phyloP scores from a whole-genome alignment of 2,329 filamentous ascomycete genomes.

The Nothopassalora personata region DNA sequence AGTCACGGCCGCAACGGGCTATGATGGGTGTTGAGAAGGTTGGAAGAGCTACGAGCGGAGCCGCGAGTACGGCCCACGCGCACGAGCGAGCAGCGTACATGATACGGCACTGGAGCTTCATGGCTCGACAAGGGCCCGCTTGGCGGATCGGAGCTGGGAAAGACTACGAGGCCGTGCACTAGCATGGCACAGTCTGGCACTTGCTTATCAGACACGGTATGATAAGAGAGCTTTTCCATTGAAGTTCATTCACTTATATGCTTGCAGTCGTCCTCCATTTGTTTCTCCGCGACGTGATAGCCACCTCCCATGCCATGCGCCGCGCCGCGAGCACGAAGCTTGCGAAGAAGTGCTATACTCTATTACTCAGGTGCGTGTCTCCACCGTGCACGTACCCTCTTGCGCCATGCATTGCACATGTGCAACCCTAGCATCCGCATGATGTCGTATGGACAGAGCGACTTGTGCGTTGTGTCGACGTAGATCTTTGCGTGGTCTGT shows the following conservation, averaged over 20 bases:
- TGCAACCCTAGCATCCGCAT: too few relatives aligned
- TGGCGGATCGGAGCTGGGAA: neutral
- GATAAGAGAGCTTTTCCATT: neutral
- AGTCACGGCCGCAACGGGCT: too few relatives aligned
- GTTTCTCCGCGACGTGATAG: neutral
- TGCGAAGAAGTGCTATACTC: constrained; percentile 11
- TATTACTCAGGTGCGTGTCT: constrained; percentile 15
- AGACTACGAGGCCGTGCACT: neutral
- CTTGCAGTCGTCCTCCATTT: neutral
- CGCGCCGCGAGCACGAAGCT: constrained; percentile 11
- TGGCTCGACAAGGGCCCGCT: neutral
- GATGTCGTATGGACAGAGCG: too few relatives aligned
- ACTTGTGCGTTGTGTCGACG: too few relatives aligned
- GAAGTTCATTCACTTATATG: neutral
- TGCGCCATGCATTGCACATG: constrained; percentile 1
- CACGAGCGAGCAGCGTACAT: too few relatives aligned
- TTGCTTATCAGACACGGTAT: neutral
- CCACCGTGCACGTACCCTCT: constrained; percentile 8
- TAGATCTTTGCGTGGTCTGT: too few relatives aligned
- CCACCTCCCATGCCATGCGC: constrained; percentile 3
- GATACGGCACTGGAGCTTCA: too few relatives aligned
- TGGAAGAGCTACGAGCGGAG: too few relatives aligned
- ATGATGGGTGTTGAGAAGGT: too few relatives aligned
- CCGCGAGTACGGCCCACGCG: too few relatives aligned
- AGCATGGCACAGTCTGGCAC: neutral